A percentile compares a stretch with the other conserved stretches of the same genome.
Conservation (phyloP, 345 rosid species). For the Geranium rotundifolium region DNA sequence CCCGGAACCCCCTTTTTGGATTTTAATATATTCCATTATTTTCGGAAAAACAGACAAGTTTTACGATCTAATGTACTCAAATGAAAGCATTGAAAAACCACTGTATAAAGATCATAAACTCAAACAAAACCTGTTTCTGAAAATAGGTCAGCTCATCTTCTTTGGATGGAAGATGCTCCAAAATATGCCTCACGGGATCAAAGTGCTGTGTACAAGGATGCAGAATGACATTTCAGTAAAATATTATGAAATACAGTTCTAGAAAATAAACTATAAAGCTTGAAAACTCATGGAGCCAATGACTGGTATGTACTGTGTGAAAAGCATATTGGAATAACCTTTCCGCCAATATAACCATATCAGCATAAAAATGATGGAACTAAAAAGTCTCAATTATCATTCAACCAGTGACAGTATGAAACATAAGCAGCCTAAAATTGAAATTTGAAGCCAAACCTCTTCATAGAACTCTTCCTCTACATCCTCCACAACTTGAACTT, state of each 20-base stretch:
- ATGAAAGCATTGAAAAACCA: not conserved
- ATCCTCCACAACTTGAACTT: conserved; percentile 40
- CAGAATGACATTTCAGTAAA: conserved; percentile 4
- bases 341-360: not conserved
- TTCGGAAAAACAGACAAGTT: not conserved
- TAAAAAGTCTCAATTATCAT: not conserved
- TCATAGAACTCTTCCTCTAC: conserved; percentile 79
- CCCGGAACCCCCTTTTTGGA: too few relatives aligned
- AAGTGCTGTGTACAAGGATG: conserved; percentile 48
- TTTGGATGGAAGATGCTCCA: conserved; percentile 68
- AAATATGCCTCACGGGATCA: conserved; percentile 72
- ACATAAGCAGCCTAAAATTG: not conserved
- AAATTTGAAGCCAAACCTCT: conserved; percentile 34
- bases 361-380: not conserved
- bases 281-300: not conserved
- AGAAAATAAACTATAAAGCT: not conserved
- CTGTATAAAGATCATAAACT: not conserved
- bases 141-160: conserved; percentile 57
- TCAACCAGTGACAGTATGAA: not conserved
- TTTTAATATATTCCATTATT: too few relatives aligned
- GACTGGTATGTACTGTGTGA: too few relatives aligned
- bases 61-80: not conserved
- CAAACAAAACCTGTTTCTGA: conserved; percentile 67
- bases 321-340: not conserved
- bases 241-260: not conserved